phyloP scores from a whole-genome alignment of 73 alveolate genomes.

The Paramecium octaurelia region DNA sequence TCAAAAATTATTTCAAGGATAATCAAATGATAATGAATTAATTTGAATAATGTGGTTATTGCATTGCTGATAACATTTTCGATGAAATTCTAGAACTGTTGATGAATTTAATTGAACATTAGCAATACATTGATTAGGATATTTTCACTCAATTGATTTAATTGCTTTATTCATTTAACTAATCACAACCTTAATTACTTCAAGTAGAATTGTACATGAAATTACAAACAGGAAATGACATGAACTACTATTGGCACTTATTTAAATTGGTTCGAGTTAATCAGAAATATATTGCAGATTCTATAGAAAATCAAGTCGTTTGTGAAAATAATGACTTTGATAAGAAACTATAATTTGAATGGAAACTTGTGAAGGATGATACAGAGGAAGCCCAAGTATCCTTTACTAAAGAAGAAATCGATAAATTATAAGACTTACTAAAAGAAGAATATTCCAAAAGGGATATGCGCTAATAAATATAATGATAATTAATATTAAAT shows the following conservation, averaged over 20 bases:
- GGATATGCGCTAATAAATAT: slow-evolving; percentile 19
- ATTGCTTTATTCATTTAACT: neutral
- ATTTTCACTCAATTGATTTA: neutral
- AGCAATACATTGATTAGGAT: neutral
- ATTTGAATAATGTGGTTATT: slow-evolving; percentile 10
- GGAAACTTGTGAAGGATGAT: neutral
- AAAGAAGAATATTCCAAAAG: slow-evolving; percentile 4
- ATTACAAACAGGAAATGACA: slow-evolving; percentile 40
- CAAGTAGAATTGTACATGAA: slow-evolving; percentile 1
- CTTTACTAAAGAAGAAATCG: neutral
- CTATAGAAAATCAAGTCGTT: neutral
- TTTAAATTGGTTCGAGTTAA: slow-evolving; percentile 13
- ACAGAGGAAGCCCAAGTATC: neutral
- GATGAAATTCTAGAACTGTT: slow-evolving; percentile 34
- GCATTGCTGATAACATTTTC: slow-evolving; percentile 41
- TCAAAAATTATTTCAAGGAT: neutral
- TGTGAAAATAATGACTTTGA: neutral
- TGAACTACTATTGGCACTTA: slow-evolving; percentile 46
- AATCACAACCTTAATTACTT: neutral
- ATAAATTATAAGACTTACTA: slow-evolving; percentile 29
- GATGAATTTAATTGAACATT: slow-evolving; percentile 1
- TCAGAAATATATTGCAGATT: neutral
- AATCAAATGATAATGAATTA: neutral
- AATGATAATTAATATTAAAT: neutral
- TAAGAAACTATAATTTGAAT: neutral